Percentiles rank a stretch among this genome's conserved stretches.
phyloP scores from a whole-genome alignment of 1,139 yeast species.

The Candida smagusa region DNA sequence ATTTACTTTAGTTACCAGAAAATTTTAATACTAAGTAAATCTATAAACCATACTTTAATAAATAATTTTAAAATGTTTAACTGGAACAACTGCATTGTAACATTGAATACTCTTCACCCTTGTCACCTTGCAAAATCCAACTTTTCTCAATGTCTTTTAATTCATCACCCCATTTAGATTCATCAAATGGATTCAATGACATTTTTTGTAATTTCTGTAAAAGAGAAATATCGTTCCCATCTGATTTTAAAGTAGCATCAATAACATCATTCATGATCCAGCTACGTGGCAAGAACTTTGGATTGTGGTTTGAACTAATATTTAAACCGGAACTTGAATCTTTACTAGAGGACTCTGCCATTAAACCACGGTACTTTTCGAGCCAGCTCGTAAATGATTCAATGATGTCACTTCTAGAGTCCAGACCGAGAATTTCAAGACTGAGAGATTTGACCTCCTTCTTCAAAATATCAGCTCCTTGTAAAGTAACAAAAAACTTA shows the following conservation, averaged over 20 bases:
- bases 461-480: conserved; percentile 29
- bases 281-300: conserved; percentile 76
- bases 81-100: conserved; percentile 66
- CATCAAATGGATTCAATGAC: conserved; percentile 63
- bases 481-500: conserved; percentile 66
- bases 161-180: conserved; percentile 59
- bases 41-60: not conserved
- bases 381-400: conserved; percentile 39
- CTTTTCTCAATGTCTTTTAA: conserved; percentile 51
- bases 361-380: conserved; percentile 32
- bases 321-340: conserved; percentile 32
- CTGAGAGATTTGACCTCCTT: conserved; percentile 23
- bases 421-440: conserved; percentile 19
- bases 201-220: conserved; percentile 57
- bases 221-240: conserved; percentile 34
- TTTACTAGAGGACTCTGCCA: conserved; percentile 24
- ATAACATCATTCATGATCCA: conserved; percentile 89
- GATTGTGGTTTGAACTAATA: conserved; percentile 55
- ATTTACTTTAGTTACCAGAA: not conserved
- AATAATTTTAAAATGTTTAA: conserved; percentile 18
- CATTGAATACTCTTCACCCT: conserved; percentile 50
- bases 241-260: conserved; percentile 37
- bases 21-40: not conserved
- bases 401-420: conserved; percentile 31
- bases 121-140: conserved; percentile 52